Base-by-base conservation (phyloP, 2,329 filamentous ascomycete species). In the Leptodontidium sp. region DNA sequence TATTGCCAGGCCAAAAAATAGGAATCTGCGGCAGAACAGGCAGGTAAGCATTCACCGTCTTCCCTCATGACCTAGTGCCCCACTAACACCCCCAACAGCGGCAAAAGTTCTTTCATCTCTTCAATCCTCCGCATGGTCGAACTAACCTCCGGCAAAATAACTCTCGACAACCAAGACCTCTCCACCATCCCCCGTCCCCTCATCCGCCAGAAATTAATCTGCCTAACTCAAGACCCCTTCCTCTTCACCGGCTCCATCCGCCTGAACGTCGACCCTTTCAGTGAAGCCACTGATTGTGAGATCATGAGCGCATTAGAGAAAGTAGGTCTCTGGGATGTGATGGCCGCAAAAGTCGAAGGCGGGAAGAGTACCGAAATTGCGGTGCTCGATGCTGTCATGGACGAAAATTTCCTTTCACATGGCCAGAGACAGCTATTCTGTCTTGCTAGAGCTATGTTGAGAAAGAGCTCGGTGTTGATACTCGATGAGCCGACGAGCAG, bases 281-380 rank as follows among this genome's bases (percentile, higher is more conserved):
- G 49, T 1, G 45, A 32, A 38, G 38, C 55, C n/a, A 50, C 40
- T 26, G 72, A 72, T 43, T 92, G 93, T 68, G 87, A 97, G 72
- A 91, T 98, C 55, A 97, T 96, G 78, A 88, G 87, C 2, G 92
- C 92, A 0, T 87, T 98, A 1, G 89, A 91, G 68, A 89, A 93
- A 26, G 95, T 98, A 14, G 93, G 61, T 21, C 68, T 74, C 29
- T 74, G 73, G 72, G n/a, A 81, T 86, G 57, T 63, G 24, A 45
- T 73, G 24, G 63, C 52, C 1, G 40, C 47, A 24, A 65, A 67
- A 26, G 57, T 59, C 5, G 57, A 45, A 29, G 63, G 64, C 2
- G 61, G 61, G 3, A 59, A 59, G n/a, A 17, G 24, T 29, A 21
- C 38, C 4, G 57, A 26, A 14, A 24, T 6, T 26, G 14, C 11